A percentile compares a stretch with the other conserved stretches of the same genome.
phyloP scores from a whole-genome alignment of 257 asterid species.

The Avicennia marina region DNA sequence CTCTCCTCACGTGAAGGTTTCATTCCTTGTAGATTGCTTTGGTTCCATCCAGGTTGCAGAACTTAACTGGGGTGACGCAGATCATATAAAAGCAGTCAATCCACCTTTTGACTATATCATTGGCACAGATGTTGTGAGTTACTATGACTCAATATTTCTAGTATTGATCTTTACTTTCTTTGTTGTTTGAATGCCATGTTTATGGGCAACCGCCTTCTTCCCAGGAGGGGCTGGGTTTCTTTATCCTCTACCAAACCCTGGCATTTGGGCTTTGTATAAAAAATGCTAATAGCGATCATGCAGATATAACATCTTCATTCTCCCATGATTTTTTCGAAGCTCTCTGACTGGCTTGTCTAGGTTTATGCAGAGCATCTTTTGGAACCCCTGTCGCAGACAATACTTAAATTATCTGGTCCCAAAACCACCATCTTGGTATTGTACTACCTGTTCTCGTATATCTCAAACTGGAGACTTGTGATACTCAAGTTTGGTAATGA shows the following conservation, averaged over 20 bases:
- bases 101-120: conserved; percentile 94
- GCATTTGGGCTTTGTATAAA: too few relatives aligned
- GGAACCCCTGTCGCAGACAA: conserved; percentile 88
- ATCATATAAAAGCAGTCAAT: conserved; percentile 72
- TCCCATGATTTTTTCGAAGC: neutral
- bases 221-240: too few relatives aligned
- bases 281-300: too few relatives aligned
- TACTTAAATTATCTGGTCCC: conserved; percentile 77
- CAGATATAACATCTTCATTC: too few relatives aligned
- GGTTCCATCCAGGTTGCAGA: conserved; percentile 83
- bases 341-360: conserved; percentile 34
- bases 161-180: neutral
- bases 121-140: conserved; percentile 96
- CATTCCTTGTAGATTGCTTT: conserved; percentile 56
- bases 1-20: neutral
- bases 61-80: conserved; percentile 82
- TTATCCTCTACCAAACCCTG: too few relatives aligned
- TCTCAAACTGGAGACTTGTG: conserved; percentile 11
- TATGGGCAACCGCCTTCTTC: too few relatives aligned
- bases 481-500: neutral
- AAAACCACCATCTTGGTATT: conserved; percentile 81
- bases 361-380: conserved; percentile 94
- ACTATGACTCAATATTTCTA: neutral
- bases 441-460: neutral
- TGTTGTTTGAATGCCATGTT: neutral